Percentiles rank a stretch among this genome's conserved stretches.
These are phyloP conservation scores for Yamadazyma conglobata DNA, from an alignment of 1,139 yeast genomes.

Conservation along the genomic window DNA sequence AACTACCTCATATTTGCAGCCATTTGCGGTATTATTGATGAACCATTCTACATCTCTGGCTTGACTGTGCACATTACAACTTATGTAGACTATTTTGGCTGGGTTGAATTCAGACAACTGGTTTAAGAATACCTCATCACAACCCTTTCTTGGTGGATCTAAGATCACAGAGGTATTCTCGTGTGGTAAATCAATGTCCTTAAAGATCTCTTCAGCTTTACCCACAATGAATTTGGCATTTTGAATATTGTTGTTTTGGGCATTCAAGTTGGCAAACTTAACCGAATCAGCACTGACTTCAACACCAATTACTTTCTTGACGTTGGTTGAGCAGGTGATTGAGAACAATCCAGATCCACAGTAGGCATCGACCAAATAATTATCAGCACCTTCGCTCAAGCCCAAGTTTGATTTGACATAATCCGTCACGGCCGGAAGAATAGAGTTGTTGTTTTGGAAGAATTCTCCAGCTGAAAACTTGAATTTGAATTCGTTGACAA, in stretches of 20 bases:
- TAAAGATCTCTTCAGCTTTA: slow-evolving; percentile 87
- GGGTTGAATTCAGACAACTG: slow-evolving; percentile 84
- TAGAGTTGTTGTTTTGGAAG: slow-evolving; percentile 93
- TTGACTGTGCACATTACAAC: slow-evolving; percentile 97
- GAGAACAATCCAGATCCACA: slow-evolving; percentile 97
- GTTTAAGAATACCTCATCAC: slow-evolving; percentile 81
- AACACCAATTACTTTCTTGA: slow-evolving; percentile 84
- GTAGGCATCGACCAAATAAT: slow-evolving; percentile 87
- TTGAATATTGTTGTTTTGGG: slow-evolving; percentile 64
- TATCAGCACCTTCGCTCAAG: slow-evolving; percentile 32
- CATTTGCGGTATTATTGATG: slow-evolving; percentile 61
- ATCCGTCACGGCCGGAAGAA: slow-evolving; percentile 73
- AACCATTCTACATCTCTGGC: slow-evolving; percentile 91
- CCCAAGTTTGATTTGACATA: slow-evolving; percentile 66
- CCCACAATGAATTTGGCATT: slow-evolving; percentile 88
- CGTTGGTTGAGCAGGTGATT: slow-evolving; percentile 77
- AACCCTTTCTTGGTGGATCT: slow-evolving; percentile 97
- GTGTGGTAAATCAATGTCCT: slow-evolving; percentile 65
- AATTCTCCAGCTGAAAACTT: slow-evolving; percentile 92
- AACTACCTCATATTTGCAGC: slow-evolving; percentile 63
- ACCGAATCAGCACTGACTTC: slow-evolving; percentile 93
- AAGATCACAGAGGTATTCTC: slow-evolving; percentile 81
- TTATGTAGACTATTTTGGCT: slow-evolving; percentile 82
- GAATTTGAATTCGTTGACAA: slow-evolving; percentile 69
- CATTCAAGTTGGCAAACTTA: slow-evolving; percentile 80